Conservation (phyloP, 495 filamentous ascomycete species). For the Daldinia decipiens region DNA sequence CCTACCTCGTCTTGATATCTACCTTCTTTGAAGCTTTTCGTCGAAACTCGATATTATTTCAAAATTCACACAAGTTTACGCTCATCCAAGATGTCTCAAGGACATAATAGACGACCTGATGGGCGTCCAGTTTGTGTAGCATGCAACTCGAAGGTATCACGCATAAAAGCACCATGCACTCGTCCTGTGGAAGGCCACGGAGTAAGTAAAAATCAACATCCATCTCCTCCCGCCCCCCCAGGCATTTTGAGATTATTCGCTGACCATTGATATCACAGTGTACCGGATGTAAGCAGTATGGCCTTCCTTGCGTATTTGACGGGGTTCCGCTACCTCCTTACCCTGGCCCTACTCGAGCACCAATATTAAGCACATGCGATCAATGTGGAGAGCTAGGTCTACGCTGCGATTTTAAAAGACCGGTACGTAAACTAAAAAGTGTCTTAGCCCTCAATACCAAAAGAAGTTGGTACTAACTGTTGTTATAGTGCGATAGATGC, state of each 20-base stretch:
- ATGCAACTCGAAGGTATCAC: not conserved
- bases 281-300: not conserved
- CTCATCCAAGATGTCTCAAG: too few relatives aligned
- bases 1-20: too few relatives aligned
- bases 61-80: too few relatives aligned
- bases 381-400: not conserved
- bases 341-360: not conserved
- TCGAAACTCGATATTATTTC: too few relatives aligned
- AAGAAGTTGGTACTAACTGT: not conserved
- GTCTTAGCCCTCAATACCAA: not conserved
- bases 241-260: not conserved
- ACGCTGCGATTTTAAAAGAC: slow-evolving; percentile 12
- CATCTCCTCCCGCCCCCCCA: not conserved
- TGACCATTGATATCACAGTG: not conserved
- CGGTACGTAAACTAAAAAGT: not conserved
- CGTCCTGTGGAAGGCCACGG: not conserved
- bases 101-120: not conserved
- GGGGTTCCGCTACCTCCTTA: not conserved
- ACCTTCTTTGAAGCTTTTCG: too few relatives aligned
- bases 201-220: not conserved
- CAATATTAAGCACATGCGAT: not conserved
- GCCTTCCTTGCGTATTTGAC: not conserved
- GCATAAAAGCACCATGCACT: not conserved
- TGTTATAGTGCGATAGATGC: slow-evolving; percentile 13
- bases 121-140: not conserved